Evolutionary conservation across 2,329 filamentous ascomycete genomes (phyloP).

Genomic region (Pseudogymnoascus sp.): DNA sequence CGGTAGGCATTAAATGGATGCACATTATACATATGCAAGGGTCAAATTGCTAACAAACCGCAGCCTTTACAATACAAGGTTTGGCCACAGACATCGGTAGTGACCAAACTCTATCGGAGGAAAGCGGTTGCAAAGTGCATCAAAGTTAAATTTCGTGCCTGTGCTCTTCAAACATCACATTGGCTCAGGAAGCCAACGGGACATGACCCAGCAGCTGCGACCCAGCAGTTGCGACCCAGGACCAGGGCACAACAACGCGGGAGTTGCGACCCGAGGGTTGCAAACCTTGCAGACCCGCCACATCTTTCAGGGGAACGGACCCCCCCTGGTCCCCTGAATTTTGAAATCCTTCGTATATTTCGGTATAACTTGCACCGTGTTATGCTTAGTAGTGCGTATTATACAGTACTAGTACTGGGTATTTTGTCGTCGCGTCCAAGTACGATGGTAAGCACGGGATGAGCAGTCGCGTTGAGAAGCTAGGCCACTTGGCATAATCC

Average conservation of each 20-base stretch:
- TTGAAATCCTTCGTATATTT: neutral
- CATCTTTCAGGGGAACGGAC: neutral
- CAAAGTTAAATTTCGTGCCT: neutral
- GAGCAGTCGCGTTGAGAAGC: neutral
- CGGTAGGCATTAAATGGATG: neutral
- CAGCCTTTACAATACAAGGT: neutral
- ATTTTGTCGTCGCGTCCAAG: neutral
- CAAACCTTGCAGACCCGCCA: neutral
- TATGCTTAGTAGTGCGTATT: neutral
- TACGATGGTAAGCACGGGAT: neutral
- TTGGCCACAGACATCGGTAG: neutral
- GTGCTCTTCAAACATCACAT: neutral
- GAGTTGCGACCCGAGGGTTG: neutral
- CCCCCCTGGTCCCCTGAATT: neutral
- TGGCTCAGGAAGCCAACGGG: neutral
- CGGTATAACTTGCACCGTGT: neutral
- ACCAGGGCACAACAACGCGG: neutral
- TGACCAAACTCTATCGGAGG: neutral
- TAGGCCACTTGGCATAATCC: neutral
- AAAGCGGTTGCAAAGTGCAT: neutral
- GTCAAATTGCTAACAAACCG: neutral
- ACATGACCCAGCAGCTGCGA: neutral
- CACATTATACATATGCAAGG: neutral
- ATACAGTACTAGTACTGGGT: neutral
- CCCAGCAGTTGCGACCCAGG: neutral